Evolutionary conservation across 2,329 filamentous ascomycete genomes (phyloP).

Genomic region (Bimuria novae-zelandiae): DNA sequence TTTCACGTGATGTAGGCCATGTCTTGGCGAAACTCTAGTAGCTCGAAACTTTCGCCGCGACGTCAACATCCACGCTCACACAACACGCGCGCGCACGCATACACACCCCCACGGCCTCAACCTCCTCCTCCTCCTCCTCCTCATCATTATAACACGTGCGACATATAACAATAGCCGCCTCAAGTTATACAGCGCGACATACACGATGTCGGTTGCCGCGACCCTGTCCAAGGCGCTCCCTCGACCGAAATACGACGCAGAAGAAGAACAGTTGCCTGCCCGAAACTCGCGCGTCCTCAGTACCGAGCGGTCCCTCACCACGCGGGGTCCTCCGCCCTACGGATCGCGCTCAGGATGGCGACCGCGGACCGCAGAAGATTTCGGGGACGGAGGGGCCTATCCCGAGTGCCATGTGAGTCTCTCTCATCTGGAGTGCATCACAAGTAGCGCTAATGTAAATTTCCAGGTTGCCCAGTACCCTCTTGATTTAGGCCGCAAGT

Average conservation of each 20-base stretch:
- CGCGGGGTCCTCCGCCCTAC: constrained; percentile 80
- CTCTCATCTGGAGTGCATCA: too few relatives aligned
- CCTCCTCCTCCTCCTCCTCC: not conserved
- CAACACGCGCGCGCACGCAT: too few relatives aligned
- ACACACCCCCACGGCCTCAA: too few relatives aligned
- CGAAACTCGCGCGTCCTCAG: constrained; percentile 81
- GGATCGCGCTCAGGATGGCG: constrained; percentile 88
- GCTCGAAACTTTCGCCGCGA: constrained; percentile 2
- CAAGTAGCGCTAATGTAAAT: too few relatives aligned
- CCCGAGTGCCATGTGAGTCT: constrained; percentile 73
- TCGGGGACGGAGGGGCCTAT: constrained; percentile 94
- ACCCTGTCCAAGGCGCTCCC: constrained; percentile 81
- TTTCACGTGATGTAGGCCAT: too few relatives aligned
- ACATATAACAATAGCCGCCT: too few relatives aligned
- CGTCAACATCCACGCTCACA: too few relatives aligned
- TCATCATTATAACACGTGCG: too few relatives aligned
- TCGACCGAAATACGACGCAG: constrained; percentile 87
- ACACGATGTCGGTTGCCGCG: constrained; percentile 47
- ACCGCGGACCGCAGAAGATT: constrained; percentile 85
- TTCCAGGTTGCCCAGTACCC: constrained; percentile 80
- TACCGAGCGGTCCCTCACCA: not conserved
- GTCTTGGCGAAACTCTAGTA: too few relatives aligned
- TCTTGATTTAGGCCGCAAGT: constrained; percentile 88
- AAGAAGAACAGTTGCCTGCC: constrained; percentile 72
- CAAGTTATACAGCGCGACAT: constrained; percentile 11